Conservation (phyloP, 306 rosid species). For the Chamaecrista fasciculata region DNA sequence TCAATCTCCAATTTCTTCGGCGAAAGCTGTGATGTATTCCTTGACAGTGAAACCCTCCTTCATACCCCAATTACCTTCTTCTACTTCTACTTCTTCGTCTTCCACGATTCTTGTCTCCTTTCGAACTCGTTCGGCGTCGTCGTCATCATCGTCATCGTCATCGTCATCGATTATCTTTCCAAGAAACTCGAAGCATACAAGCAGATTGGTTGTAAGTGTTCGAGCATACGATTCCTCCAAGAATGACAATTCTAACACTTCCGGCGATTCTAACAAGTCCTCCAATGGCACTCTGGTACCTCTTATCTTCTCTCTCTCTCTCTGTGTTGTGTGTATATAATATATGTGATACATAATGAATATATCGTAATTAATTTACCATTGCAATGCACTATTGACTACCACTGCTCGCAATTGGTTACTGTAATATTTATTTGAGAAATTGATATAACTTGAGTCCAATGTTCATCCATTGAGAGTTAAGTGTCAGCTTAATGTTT, state of each 20-base stretch:
- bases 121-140: slow-evolving; percentile 29
- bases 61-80: slow-evolving; percentile 23
- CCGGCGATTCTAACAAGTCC: slow-evolving; percentile 44
- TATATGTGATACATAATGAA: background rate
- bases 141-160: no score
- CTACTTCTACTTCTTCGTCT: slow-evolving; percentile 24
- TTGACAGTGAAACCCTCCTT: slow-evolving; percentile 36
- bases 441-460: background rate
- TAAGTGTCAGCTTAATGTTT: background rate
- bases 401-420: background rate
- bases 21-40: slow-evolving; percentile 27
- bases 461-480: no score
- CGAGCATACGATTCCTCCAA: slow-evolving; percentile 41
- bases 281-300: slow-evolving; percentile 51
- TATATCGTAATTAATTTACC: background rate
- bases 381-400: background rate
- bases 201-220: slow-evolving; percentile 27
- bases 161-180: slow-evolving; percentile 26
- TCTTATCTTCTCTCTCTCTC: background rate
- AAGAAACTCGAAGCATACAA: slow-evolving; percentile 27
- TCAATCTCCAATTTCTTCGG: background rate
- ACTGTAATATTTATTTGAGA: background rate
- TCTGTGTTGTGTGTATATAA: background rate
- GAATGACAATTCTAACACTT: slow-evolving; percentile 31
- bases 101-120: slow-evolving; percentile 21